Evolutionary conservation across 106 monocot genomes (phyloP).

Genomic region (Dendrobium nobile): DNA sequence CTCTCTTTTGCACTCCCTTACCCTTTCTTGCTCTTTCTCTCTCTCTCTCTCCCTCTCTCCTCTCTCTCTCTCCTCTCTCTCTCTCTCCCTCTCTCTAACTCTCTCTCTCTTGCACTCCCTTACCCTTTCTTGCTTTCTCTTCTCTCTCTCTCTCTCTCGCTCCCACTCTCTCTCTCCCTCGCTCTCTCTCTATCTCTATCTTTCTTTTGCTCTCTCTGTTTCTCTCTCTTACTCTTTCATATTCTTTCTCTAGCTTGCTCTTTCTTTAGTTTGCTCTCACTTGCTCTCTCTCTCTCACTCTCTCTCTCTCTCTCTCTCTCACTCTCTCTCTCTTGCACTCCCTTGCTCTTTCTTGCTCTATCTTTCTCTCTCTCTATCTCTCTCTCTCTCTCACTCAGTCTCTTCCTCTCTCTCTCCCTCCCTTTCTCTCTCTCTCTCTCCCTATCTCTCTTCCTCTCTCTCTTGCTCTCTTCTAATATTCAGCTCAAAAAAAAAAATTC

Average conservation of each 20-base stretch:
- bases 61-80: neutral
- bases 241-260: too few species aligned
- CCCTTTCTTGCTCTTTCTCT: neutral
- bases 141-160: too few species aligned
- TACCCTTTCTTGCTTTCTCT: too few species aligned
- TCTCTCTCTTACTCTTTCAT: too few species aligned
- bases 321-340: neutral
- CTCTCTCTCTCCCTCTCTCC: neutral
- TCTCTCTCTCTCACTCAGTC: neutral
- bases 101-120: too few species aligned
- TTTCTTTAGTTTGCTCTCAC: too few species aligned
- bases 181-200: too few species aligned
- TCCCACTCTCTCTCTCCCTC: too few species aligned
- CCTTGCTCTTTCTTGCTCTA: neutral
- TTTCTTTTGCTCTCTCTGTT: too few species aligned
- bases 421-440: neutral
- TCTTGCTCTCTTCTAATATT: neutral
- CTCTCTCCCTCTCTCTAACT: neutral
- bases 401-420: neutral
- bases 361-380: neutral
- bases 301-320: neutral
- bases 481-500: too few species aligned
- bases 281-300: neutral
- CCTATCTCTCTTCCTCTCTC: neutral
- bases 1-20: neutral